Evolutionary conservation across 345 rosid species (phyloP), one percentile per base, ranked within the genome.

Genomic region (Linum tenue): DNA sequence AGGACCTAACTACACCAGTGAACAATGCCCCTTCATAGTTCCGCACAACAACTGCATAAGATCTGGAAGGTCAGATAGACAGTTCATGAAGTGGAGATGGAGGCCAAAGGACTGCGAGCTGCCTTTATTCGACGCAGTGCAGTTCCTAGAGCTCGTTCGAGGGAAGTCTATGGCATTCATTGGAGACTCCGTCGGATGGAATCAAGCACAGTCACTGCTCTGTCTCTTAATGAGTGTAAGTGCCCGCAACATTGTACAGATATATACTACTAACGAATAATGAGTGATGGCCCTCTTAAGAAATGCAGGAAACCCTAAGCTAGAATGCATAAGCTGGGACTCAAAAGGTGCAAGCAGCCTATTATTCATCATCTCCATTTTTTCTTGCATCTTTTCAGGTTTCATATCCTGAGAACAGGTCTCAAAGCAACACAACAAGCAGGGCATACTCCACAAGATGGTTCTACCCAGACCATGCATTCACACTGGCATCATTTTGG

Each of bases 401-500:
- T 65, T 75, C 64, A 6, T 10, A 64, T 38, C 78, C 82, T 1
- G 77, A 71, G 40, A 82, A 82, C 17, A 64, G 69, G 11, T 66
- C 40, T 63, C 9, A 66, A 7, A 74, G 58, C 17, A 12, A 59
- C 37, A 17, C 60, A 39, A 16, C 66, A 60, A 71, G 67, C 40
- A 36, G 68, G 35, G 41, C 55, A 39, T 75, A 79, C 72, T 70
- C 73, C 66, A 62, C 64, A 63, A 73, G 68, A 37, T 73, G 66
- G 78, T 62, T 17, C 37, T 72, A 59, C 44, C 7, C 40, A 37
- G 56, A 63, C 58, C 70, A 81, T 66, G 69, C 69, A 3, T 80
- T 83, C 60, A 86, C 86, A 51, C 12, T 83, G 7, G 82, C 85
- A 7, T 36, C 73, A 31, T 64, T 79, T 1, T 82, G 86, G 85